A percentile compares a stretch with the other conserved stretches of the same genome.
These are phyloP conservation scores for Blepharisma japonicum DNA, from an alignment of 73 alveolate species.

Conservation along the genomic window DNA sequence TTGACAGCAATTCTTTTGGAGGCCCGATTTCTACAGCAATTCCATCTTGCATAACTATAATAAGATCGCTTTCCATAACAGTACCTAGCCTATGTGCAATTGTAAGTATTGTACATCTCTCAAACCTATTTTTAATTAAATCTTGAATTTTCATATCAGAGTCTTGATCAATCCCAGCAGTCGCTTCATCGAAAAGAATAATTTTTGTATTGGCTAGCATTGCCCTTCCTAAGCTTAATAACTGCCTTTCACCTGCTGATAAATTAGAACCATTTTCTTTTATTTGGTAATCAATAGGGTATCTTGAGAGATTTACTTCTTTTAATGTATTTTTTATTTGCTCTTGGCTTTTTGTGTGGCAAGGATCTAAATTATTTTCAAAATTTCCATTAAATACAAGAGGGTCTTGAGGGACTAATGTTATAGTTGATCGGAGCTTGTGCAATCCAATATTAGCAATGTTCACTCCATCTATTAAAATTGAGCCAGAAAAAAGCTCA, in stretches of 20 bases:
- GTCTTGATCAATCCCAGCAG: constrained; percentile 80
- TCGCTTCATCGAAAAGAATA: constrained; percentile 90
- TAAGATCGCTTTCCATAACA: constrained; percentile 71
- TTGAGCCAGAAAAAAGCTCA: constrained; percentile 63
- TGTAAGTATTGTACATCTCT: constrained; percentile 79
- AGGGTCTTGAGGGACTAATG: constrained; percentile 88
- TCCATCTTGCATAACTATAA: constrained; percentile 69
- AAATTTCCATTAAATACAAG: constrained; percentile 72
- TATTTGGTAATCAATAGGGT: constrained; percentile 10
- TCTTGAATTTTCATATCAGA: constrained; percentile 73
- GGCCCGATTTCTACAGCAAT: constrained; percentile 62
- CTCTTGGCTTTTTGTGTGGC: constrained; percentile 43
- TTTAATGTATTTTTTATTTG: constrained; percentile 50
- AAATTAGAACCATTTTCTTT: constrained; percentile 44
- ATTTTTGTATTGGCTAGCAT: constrained; percentile 60
- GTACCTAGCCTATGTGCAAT: constrained; percentile 91
- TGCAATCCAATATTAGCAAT: constrained; percentile 65
- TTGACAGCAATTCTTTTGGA: constrained; percentile 64
- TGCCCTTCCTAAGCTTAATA: constrained; percentile 77
- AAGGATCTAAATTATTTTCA: constrained; percentile 80
- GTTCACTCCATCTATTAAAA: constrained; percentile 66
- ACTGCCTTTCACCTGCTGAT: constrained; percentile 75
- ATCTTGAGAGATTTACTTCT: constrained; percentile 49
- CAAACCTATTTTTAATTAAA: constrained; percentile 47
- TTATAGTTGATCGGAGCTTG: constrained; percentile 67